Percentiles rank a stretch among this genome's conserved stretches.
Conservation (phyloP, 2,329 filamentous ascomycete species). For the Trichoderma asperellum region DNA sequence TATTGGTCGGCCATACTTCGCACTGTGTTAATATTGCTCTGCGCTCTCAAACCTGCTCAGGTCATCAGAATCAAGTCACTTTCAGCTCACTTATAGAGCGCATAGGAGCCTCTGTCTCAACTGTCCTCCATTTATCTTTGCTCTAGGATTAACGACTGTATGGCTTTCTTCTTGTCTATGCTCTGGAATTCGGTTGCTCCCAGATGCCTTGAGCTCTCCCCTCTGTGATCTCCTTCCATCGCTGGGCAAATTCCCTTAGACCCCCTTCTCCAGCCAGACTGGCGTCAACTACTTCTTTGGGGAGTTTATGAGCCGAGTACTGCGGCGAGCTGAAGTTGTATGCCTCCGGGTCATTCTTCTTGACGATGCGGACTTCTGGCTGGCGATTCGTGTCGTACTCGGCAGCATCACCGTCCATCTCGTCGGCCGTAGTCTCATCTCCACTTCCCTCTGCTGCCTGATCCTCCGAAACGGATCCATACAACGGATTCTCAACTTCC, state of each 20-base stretch:
- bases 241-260: constrained; percentile 77
- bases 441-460: constrained; percentile 44
- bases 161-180: not conserved
- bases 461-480: constrained; percentile 48
- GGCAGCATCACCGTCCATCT: constrained; percentile 48
- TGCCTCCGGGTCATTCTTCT: constrained; percentile 83
- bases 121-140: not conserved
- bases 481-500: constrained; percentile 62
- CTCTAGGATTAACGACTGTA: not conserved
- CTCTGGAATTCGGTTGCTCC: constrained; percentile 38
- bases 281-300: constrained; percentile 84
- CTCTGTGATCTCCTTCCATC: constrained; percentile 68
- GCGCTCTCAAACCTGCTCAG: not conserved
- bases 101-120: not conserved
- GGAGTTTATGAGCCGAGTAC: constrained; percentile 94
- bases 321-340: constrained; percentile 83
- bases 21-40: not conserved
- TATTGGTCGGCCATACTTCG: not conserved
- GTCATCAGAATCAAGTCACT: constrained; percentile 11
- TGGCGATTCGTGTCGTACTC: constrained; percentile 62
- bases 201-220: constrained; percentile 48
- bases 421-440: constrained; percentile 44
- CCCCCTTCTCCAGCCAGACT: constrained; percentile 70
- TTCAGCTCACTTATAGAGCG: not conserved
- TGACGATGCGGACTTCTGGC: constrained; percentile 81